Evolutionary conservation across 2,329 filamentous ascomycete genomes (phyloP).

Genomic region (Paracorniculantispora psalliotae): DNA sequence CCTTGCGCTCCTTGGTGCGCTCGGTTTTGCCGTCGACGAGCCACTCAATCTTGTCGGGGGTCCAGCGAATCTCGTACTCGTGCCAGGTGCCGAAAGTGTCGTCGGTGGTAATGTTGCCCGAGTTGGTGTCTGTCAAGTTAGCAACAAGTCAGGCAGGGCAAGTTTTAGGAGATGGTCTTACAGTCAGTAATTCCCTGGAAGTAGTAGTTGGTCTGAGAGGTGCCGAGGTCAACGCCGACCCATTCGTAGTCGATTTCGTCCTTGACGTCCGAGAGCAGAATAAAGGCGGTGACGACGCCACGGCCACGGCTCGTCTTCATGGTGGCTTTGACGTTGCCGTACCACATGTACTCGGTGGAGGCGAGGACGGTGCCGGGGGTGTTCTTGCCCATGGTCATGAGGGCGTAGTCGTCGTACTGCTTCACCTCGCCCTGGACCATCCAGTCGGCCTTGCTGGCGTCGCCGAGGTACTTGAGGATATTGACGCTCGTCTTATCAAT

Average conservation of each 20-base stretch:
- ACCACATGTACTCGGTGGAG: slow-evolving; percentile 88
- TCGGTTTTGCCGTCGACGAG: slow-evolving; percentile 73
- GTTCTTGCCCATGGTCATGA: slow-evolving; percentile 84
- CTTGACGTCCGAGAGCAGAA: slow-evolving; percentile 90
- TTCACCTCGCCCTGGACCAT: slow-evolving; percentile 76
- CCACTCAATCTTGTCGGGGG: slow-evolving; percentile 81
- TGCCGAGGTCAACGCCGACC: slow-evolving; percentile 71
- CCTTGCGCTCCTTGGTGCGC: slow-evolving; percentile 66
- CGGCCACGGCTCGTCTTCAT: slow-evolving; percentile 78
- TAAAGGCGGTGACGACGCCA: slow-evolving; percentile 96
- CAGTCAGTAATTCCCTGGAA: slow-evolving; percentile 90
- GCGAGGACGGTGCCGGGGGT: slow-evolving; percentile 85
- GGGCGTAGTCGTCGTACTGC: slow-evolving; percentile 60
- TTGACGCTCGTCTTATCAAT: slow-evolving; percentile 60
- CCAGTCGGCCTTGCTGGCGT: slow-evolving; percentile 78
- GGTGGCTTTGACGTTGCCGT: slow-evolving; percentile 82
- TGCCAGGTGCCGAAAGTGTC: slow-evolving; percentile 77
- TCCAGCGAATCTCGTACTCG: slow-evolving; percentile 92
- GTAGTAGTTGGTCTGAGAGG: slow-evolving; percentile 93
- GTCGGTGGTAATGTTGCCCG: slow-evolving; percentile 60
- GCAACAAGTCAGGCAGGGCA: slow-evolving; percentile 15
- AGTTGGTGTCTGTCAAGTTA: slow-evolving; percentile 63
- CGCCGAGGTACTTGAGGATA: slow-evolving; percentile 81
- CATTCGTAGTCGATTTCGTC: slow-evolving; percentile 99
- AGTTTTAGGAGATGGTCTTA: slow-evolving; percentile 41